A percentile compares a stretch with the other conserved stretches of the same genome.
These are phyloP conservation scores for Penicillium chermesinum DNA, from an alignment of 495 filamentous ascomycete species.

Conservation along the genomic window DNA sequence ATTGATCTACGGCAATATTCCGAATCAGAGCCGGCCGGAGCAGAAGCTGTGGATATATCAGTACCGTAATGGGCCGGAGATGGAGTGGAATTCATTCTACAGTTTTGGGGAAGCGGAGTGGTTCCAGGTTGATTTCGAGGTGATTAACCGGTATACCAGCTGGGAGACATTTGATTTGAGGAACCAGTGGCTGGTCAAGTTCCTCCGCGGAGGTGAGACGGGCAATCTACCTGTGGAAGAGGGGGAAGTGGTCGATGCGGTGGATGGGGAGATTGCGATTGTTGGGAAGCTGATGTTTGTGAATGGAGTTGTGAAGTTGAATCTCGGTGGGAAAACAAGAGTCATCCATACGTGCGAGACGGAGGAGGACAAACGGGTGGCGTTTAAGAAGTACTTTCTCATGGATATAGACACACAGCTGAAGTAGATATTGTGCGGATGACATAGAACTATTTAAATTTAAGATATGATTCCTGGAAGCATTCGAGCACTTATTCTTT, in stretches of 20 bases:
- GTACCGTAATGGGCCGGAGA: slow-evolving; percentile 40
- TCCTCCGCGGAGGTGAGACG: slow-evolving; percentile 41
- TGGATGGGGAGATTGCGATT: not conserved
- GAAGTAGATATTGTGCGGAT: too few species aligned
- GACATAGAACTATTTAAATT: too few species aligned
- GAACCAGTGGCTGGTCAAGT: slow-evolving; percentile 51
- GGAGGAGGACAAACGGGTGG: slow-evolving; percentile 42
- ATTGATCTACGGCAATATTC: slow-evolving; percentile 42
- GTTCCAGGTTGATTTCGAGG: slow-evolving; percentile 54
- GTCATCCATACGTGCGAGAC: slow-evolving; percentile 44
- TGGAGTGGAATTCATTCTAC: slow-evolving; percentile 54
- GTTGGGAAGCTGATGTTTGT: slow-evolving; percentile 30
- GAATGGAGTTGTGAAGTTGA: slow-evolving; percentile 51
- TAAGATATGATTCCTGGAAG: too few species aligned
- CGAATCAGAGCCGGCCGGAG: slow-evolving; percentile 32
- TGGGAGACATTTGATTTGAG: slow-evolving; percentile 44
- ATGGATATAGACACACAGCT: not conserved
- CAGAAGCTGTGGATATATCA: slow-evolving; percentile 61
- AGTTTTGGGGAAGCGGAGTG: slow-evolving; percentile 59
- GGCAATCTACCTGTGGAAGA: slow-evolving; percentile 5
- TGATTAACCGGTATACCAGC: slow-evolving; percentile 58
- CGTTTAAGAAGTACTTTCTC: slow-evolving; percentile 22
- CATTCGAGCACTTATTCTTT: slow-evolving; percentile 12
- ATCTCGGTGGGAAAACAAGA: slow-evolving; percentile 51
- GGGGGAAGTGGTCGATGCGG: slow-evolving; percentile 15